Conservation (phyloP, 2,329 filamentous ascomycete genomes). For the Fusarium sororula region DNA sequence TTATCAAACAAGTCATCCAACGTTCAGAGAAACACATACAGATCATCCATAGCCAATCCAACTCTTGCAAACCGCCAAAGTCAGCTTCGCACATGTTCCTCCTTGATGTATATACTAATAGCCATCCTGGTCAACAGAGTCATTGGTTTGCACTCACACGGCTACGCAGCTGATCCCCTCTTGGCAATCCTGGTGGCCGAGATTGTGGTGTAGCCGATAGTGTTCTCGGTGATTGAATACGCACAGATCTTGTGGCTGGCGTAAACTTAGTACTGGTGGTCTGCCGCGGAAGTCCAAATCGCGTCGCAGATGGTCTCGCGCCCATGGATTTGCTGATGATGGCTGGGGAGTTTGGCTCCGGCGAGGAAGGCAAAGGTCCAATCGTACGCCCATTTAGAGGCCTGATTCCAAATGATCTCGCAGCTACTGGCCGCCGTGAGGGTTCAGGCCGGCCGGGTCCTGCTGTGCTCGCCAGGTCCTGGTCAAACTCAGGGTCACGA, state of each 20-base stretch:
- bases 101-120: slow-evolving; percentile 7
- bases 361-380: slow-evolving; percentile 16
- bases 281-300: slow-evolving; percentile 21
- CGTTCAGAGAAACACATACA: slow-evolving; percentile 28
- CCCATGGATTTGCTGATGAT: slow-evolving; percentile 33
- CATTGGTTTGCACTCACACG: slow-evolving; percentile 15
- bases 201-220: slow-evolving; percentile 25
- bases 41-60: slow-evolving; percentile 5
- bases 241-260: slow-evolving; percentile 36
- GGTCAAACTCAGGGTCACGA: slow-evolving; percentile 18
- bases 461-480: not conserved
- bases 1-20: slow-evolving; percentile 35
- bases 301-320: slow-evolving; percentile 20
- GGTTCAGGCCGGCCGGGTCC: not conserved
- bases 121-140: not conserved
- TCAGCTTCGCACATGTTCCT: not conserved
- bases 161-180: slow-evolving; percentile 7
- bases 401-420: slow-evolving; percentile 20
- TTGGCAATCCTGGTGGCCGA: slow-evolving; percentile 1
- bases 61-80: not conserved
- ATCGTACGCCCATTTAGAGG: slow-evolving; percentile 8
- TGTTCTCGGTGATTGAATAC: slow-evolving; percentile 37
- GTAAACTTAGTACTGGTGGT: not conserved
- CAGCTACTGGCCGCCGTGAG: slow-evolving; percentile 1
- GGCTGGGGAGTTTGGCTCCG: slow-evolving; percentile 2